A percentile compares a stretch with the other conserved stretches of the same genome.
Evolutionary conservation across 2,329 filamentous ascomycete genomes (phyloP).

Genomic region (Trichothecium sympodiale): DNA sequence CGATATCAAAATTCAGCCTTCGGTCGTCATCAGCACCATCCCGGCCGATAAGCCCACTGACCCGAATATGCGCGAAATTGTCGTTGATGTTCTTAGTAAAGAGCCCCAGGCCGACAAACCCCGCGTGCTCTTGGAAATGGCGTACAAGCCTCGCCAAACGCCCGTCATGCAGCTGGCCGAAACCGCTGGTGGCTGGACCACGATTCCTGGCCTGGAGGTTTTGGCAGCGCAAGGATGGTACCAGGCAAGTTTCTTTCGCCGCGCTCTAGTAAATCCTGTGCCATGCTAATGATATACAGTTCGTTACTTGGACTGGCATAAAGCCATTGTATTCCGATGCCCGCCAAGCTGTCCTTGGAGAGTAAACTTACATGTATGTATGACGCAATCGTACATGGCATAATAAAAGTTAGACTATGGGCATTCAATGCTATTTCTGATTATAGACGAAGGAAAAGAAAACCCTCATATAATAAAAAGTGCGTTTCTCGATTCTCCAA

Average conservation of each 20-base stretch:
- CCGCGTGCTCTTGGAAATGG: conserved; percentile 80
- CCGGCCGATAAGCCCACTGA: conserved; percentile 83
- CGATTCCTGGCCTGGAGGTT: conserved; percentile 79
- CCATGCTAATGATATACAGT: conserved; percentile 33
- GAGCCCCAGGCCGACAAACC: conserved; percentile 22
- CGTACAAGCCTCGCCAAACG: conserved; percentile 81
- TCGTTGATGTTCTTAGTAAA: conserved; percentile 1
- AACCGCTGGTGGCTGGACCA: conserved; percentile 62
- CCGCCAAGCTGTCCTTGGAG: conserved; percentile 44
- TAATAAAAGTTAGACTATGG: too few relatives aligned
- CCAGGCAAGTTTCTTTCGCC: conserved; percentile 47
- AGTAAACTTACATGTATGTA: too few relatives aligned
- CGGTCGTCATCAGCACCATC: conserved; percentile 79
- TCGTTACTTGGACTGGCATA: conserved; percentile 77
- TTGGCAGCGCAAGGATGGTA: conserved; percentile 81
- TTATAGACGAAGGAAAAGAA: too few relatives aligned
- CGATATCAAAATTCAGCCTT: conserved; percentile 30
- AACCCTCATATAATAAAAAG: too few relatives aligned
- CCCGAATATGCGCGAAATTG: conserved; percentile 49
- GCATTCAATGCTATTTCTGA: too few relatives aligned
- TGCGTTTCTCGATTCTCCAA: too few relatives aligned
- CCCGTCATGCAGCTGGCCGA: conserved; percentile 75
- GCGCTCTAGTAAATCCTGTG: neutral
- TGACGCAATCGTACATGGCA: too few relatives aligned
- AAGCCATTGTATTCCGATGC: conserved; percentile 61